phyloP scores from a whole-genome alignment of 2,329 filamentous ascomycete genomes.

The Cladosporium sp. region DNA sequence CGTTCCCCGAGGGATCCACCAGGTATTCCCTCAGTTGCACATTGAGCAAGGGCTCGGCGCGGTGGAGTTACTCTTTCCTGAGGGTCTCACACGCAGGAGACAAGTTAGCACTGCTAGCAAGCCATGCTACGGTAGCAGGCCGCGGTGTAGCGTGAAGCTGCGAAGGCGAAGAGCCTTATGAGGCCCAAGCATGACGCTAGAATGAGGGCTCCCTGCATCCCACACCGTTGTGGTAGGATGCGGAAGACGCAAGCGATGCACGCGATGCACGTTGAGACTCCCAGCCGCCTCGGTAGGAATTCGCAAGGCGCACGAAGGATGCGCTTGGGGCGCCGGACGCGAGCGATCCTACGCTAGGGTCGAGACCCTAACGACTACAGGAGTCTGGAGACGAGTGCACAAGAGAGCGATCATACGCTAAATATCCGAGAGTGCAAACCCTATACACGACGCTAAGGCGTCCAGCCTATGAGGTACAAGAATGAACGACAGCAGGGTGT shows the following conservation, averaged over 20 bases:
- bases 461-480: background rate
- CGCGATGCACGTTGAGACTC: conserved; percentile 5
- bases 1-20: background rate
- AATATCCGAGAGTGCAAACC: background rate
- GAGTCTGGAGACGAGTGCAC: background rate
- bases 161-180: background rate
- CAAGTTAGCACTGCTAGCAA: background rate
- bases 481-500: background rate
- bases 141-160: background rate
- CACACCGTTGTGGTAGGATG: background rate
- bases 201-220: background rate
- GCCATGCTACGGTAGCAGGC: background rate
- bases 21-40: background rate
- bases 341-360: background rate
- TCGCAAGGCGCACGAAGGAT: background rate
- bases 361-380: background rate
- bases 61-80: conserved; percentile 7
- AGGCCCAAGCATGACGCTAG: background rate
- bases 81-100: background rate
- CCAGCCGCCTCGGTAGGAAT: background rate
- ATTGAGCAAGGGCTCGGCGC: background rate
- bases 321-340: background rate
- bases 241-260: background rate
- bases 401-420: background rate
- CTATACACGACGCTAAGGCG: background rate